phyloP scores from a whole-genome alignment of 1,284 basidiomycete genomes.

The Hemileia vastatrix region DNA sequence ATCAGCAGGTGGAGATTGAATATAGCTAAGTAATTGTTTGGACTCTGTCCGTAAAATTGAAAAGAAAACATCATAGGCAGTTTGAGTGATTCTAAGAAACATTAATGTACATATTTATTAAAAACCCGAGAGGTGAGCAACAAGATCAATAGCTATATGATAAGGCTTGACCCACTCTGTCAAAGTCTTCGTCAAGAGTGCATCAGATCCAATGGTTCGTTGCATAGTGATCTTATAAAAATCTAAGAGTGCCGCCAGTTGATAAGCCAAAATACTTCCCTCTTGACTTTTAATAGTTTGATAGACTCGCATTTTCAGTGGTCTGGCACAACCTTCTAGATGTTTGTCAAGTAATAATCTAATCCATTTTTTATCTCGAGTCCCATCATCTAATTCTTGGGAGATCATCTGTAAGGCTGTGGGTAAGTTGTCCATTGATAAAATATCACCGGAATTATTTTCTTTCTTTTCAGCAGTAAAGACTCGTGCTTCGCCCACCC shows the following conservation, averaged over 20 bases:
- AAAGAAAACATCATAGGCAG: conserved; percentile 72
- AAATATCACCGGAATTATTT: conserved; percentile 27
- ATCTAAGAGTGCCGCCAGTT: conserved; percentile 82
- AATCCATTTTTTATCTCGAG: conserved; percentile 70
- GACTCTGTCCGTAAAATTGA: conserved; percentile 74
- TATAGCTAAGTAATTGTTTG: conserved; percentile 59
- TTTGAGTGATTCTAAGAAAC: conserved; percentile 59
- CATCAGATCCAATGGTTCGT: conserved; percentile 72
- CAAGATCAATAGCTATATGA: not conserved
- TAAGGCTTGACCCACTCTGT: conserved; percentile 57
- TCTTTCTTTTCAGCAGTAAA: conserved; percentile 28
- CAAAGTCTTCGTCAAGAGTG: conserved; percentile 64
- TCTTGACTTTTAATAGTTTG: conserved; percentile 89
- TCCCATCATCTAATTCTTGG: conserved; percentile 29
- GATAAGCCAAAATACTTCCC: conserved; percentile 79
- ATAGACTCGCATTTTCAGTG: conserved; percentile 64
- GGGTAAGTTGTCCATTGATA: conserved; percentile 31
- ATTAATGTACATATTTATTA: not conserved
- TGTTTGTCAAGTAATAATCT: conserved; percentile 69
- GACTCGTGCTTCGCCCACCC: conserved; percentile 60
- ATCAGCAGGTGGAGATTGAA: conserved; percentile 62
- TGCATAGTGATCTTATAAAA: conserved; percentile 90
- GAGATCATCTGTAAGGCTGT: not conserved
- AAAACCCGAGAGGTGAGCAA: not conserved
- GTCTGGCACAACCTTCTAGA: conserved; percentile 54